Percentiles rank a stretch among this genome's conserved stretches.
These are phyloP conservation scores for Stipa capillata DNA, from an alignment of 176 grass and related monocot genomes.

Conservation along the genomic window DNA sequence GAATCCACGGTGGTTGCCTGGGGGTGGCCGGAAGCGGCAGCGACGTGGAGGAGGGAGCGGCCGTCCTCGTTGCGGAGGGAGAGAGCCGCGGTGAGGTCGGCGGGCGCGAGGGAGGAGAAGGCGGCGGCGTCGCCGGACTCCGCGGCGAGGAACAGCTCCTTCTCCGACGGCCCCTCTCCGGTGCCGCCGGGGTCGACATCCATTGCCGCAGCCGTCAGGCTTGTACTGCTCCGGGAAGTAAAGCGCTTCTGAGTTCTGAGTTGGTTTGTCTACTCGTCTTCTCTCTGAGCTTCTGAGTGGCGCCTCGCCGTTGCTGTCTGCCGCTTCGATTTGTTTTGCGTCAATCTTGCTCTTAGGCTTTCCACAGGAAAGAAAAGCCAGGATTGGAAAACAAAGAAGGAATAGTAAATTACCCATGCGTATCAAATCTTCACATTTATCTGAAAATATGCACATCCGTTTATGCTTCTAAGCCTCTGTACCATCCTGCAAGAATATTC, in stretches of 20 bases:
- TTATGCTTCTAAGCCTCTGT: no score
- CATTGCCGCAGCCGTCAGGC: conserved; percentile 39
- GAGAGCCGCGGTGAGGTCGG: conserved; percentile 37
- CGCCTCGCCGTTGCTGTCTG: background rate
- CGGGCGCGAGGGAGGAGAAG: conserved; percentile 46
- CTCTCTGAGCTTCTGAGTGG: background rate
- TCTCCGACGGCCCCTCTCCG: conserved; percentile 19
- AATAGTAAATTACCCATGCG: no score
- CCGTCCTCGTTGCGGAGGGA: conserved; percentile 69
- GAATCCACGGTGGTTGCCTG: conserved; percentile 7
- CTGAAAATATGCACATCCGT: no score
- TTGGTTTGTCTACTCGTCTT: background rate
- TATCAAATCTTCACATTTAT: no score
- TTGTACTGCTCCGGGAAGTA: background rate
- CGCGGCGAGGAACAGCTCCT: conserved; percentile 73
- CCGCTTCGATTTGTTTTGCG: background rate
- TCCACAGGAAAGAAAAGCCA: background rate
- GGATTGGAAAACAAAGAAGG: no score
- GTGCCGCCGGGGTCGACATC: conserved; percentile 38
- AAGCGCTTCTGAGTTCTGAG: background rate
- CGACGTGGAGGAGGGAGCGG: conserved; percentile 89
- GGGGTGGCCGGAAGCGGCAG: conserved; percentile 40
- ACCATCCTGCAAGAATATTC: no score
- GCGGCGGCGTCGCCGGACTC: conserved; percentile 43
- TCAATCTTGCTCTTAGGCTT: background rate